Evolutionary conservation across 345 rosid species (phyloP), one percentile per base, ranked within the genome.

Genomic region (Populus davidiana): DNA sequence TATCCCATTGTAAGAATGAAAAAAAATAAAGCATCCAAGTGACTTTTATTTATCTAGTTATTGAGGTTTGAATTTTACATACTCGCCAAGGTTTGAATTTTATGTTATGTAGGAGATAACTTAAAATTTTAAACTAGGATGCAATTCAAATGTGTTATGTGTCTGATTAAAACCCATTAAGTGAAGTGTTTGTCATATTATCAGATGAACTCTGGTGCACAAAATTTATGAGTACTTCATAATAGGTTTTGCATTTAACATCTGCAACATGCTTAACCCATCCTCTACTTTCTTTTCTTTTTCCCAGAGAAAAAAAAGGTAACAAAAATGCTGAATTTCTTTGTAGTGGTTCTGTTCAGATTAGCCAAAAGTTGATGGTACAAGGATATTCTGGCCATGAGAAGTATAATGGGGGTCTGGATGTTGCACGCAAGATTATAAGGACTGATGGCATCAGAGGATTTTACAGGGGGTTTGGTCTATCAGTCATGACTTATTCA

Each of bases 351-450:
- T 66, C 31, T 85, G 43, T 41, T 61, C 93, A 96, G 99, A 87
- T 96, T 68, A 96, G 99, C 83, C 99, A 96, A 77, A 96, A 89
- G 87, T 85, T 96, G 89, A 96, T 96, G 99, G 99, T 96, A 5
- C 98, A 96, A 85, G 99, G 99, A 75, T 96, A 96, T 81, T 92
- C 98, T 12, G 99, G 96, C 21, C 97, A 92, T 73, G 90, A 91
- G 52, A 91, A 68, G 68, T 96, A 96, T 78, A 88, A 83, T 80
- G 98, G 98, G 71, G 99, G 99, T 82, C 79, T 96, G 44, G 98
- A 96, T 85, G 99, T 92, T 84, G 96, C 89, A 75, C 91, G 94
- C 54, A 91, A 91, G 77, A 83, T 96, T 74, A 78, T 96, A 49
- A 88, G 89, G 80, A 69, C 91, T 80, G 93, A 93, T 87, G 99